These are phyloP conservation scores for Mycena polygramma DNA, from an alignment of 768 basidiomycete genomes.

Conservation along the genomic window DNA sequence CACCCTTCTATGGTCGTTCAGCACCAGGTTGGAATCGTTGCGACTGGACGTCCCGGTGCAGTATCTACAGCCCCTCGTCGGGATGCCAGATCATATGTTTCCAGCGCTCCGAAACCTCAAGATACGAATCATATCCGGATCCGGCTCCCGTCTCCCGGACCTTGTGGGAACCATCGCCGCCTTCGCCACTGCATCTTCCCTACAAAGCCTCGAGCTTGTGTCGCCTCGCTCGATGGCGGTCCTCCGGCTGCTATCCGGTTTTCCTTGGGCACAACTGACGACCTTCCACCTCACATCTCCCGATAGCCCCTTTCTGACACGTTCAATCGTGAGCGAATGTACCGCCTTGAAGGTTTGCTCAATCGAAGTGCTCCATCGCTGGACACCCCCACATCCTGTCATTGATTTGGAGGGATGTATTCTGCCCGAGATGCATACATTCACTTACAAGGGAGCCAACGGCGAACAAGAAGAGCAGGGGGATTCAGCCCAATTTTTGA, in stretches of 20 bases:
- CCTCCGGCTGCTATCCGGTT: neutral
- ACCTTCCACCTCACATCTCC: neutral
- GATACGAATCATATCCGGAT: neutral
- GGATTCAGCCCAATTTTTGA: neutral
- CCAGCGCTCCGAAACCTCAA: neutral
- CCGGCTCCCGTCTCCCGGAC: too few species aligned
- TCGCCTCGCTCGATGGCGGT: neutral
- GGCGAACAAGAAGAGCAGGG: neutral
- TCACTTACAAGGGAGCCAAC: neutral
- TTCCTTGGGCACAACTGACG: neutral
- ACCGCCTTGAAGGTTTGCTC: neutral
- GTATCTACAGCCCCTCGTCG: neutral
- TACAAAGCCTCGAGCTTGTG: neutral
- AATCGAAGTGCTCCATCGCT: neutral
- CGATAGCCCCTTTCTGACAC: neutral
- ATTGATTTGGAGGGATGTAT: neutral
- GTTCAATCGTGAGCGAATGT: neutral
- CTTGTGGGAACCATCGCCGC: neutral
- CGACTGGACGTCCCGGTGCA: neutral
- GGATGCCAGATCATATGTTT: neutral
- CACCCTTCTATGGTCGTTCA: neutral
- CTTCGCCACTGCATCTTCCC: neutral
- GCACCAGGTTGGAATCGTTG: neutral
- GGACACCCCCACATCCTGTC: neutral
- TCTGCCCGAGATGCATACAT: neutral